A percentile compares a stretch with the other conserved stretches of the same genome.
phyloP scores from a whole-genome alignment of 176 grass and related monocot species.

The Oryza nivara region DNA sequence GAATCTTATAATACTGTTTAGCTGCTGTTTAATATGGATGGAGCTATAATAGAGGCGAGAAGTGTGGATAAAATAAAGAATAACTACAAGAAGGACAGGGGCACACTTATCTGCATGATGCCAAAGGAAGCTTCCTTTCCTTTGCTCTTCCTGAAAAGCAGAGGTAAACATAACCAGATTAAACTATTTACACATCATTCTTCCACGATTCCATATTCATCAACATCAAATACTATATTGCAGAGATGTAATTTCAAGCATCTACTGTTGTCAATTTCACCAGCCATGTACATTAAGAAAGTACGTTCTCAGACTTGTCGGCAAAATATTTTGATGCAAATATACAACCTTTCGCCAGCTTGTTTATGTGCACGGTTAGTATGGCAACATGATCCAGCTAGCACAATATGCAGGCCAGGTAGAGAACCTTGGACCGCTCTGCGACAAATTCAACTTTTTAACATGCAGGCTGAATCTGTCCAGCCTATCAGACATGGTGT shows the following conservation, averaged over 20 bases:
- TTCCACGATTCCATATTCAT: conserved; percentile 32
- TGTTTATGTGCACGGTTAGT: conserved; percentile 30
- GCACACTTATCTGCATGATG: conserved; percentile 43
- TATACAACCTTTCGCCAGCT: background rate
- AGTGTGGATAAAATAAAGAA: conserved; percentile 28
- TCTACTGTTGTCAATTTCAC: conserved; percentile 8
- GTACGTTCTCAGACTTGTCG: conserved; percentile 19
- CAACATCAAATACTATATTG: conserved; percentile 22
- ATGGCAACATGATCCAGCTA: conserved; percentile 38
- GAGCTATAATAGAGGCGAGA: conserved; percentile 26
- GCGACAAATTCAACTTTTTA: background rate
- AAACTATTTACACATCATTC: conserved; percentile 28
- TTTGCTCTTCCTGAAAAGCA: conserved; percentile 48
- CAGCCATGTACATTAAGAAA: background rate
- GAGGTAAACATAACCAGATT: conserved; percentile 39
- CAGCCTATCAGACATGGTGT: conserved; percentile 24
- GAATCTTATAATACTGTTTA: conserved; percentile 43
- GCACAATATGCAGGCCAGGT: conserved; percentile 23
- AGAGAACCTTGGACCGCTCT: conserved; percentile 31
- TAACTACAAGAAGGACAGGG: conserved; percentile 17
- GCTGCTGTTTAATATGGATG: conserved; percentile 40
- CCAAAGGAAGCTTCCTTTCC: conserved; percentile 47
- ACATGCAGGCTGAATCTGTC: conserved; percentile 29
- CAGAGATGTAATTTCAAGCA: conserved; percentile 6
- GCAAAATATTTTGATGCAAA: conserved; percentile 27